Base-by-base conservation (phyloP, 108 stramenopile species). In the Discostella stelligeroides region DNA sequence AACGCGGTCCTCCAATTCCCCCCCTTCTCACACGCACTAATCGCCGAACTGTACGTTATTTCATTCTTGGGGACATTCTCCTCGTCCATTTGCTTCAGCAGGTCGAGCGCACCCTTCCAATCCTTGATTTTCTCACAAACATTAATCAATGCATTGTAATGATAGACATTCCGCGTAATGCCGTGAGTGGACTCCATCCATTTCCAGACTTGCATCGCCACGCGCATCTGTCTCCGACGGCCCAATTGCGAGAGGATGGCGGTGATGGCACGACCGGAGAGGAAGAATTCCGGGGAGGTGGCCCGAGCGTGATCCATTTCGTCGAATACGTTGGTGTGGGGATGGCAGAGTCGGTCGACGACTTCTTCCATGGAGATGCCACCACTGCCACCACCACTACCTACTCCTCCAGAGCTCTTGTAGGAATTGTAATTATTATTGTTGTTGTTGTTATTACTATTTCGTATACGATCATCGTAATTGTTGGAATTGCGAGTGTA, bases 11-110 rank as follows among this genome's bases (percentile, higher is more conserved):
- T 79, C 88, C 89, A 92, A 49, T 94, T 84, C 48, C 90, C 93
- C 50, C 81, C 82, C 79, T 94, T 92, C 82, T 92, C 90, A 50
- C 90, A 94, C 15, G 90, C 90, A 39, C 90, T 86, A 43, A 94
- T 94, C 15, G 93, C 90, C 46, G 81, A 84, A 4, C 88, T 86
- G 65, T 85, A 91, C 61, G 92, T 94, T 41, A 94, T 87, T 77
- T 91, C 92, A 77, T 94, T 94, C 83, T 90, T 91, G 24, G 67
- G 57, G 23, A 94, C 75, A 25, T 79, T 60, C 71, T 88, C 79
- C 28, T 76, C 70, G 58, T 85, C 83, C 90, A 94, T 94, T 82
- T 94, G 87, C 17, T 83, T 66, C 63, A 94, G 42, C 15, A 94
- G 63, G 27, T 79, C 73, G 72, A 94, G 60, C 0, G 92, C 90